phyloP scores from a whole-genome alignment of 768 basidiomycete genomes.

The Lentinula sp. region DNA sequence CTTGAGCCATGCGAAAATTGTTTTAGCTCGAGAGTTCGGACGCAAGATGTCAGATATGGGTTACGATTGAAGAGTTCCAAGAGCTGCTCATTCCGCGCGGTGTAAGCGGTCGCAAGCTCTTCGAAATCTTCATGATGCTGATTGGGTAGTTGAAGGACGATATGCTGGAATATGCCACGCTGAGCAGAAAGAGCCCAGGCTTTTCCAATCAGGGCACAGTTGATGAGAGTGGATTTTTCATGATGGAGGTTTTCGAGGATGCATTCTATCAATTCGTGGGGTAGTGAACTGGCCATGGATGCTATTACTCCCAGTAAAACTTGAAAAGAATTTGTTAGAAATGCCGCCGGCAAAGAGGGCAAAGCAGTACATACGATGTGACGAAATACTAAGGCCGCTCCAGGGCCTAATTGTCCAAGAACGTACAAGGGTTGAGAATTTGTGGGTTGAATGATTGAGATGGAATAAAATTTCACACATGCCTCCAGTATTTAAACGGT shows the following conservation, averaged over 20 bases:
- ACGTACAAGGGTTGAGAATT: not conserved
- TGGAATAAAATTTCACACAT: not conserved
- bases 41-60: not conserved
- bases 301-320: too few species aligned
- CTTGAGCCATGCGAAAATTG: not conserved
- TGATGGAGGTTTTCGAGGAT: conserved; percentile 14
- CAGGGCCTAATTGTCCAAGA: not conserved
- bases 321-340: too few species aligned
- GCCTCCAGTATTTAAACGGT: not conserved
- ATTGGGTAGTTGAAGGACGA: not conserved
- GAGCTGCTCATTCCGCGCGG: not conserved
- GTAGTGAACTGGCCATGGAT: not conserved
- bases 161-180: conserved; percentile 11
- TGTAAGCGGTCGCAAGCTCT: not conserved
- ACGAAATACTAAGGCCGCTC: too few species aligned
- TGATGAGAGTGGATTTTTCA: conserved; percentile 4
- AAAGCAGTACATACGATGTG: not conserved
- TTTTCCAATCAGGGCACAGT: conserved; percentile 10
- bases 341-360: not conserved
- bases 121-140: not conserved
- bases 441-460: too few species aligned
- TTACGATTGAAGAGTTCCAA: not conserved
- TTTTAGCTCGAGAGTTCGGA: not conserved
- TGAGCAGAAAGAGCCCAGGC: conserved; percentile 10
- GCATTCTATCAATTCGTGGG: conserved; percentile 13